A percentile compares a stretch with the other conserved stretches of the same genome.
Evolutionary conservation across 805 yeast species (phyloP).

Genomic region (Myxozyma sirexii): DNA sequence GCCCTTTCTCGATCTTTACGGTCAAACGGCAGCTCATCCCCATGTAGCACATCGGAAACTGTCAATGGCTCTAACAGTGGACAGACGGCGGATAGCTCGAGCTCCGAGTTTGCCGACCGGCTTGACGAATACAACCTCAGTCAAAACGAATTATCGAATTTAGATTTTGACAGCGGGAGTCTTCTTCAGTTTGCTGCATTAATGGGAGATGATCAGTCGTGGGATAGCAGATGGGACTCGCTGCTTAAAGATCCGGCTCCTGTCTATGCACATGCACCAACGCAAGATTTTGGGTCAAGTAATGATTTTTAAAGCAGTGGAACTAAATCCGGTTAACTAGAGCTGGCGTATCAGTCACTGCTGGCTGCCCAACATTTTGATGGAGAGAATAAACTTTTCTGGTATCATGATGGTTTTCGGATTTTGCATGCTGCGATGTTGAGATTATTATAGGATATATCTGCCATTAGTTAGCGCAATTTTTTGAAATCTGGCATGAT

Average conservation of each 20-base stretch:
- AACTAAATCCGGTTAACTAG: no score
- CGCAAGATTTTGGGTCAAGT: no score
- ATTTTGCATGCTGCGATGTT: no score
- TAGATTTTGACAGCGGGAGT: background rate
- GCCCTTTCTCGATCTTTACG: background rate
- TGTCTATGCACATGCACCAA: no score
- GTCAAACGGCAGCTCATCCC: background rate
- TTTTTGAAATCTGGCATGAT: no score
- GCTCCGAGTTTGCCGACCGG: background rate
- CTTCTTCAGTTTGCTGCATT: constrained; percentile 12
- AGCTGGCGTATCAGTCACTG: no score
- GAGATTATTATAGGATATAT: no score
- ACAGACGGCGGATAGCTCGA: background rate
- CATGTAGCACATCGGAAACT: background rate
- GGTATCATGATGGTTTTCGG: no score
- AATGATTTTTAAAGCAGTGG: no score
- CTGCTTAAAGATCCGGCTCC: background rate
- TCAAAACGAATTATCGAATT: background rate
- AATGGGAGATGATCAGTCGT: constrained; percentile 18
- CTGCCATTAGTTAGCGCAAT: no score
- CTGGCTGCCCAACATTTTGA: no score
- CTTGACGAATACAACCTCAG: background rate
- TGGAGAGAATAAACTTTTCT: no score
- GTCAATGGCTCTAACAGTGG: background rate
- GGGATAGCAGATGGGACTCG: constrained; percentile 26